Percentiles rank a stretch among this genome's conserved stretches.
These are phyloP conservation scores for Boletus fagicola DNA, from an alignment of 768 basidiomycete genomes.

Conservation along the genomic window DNA sequence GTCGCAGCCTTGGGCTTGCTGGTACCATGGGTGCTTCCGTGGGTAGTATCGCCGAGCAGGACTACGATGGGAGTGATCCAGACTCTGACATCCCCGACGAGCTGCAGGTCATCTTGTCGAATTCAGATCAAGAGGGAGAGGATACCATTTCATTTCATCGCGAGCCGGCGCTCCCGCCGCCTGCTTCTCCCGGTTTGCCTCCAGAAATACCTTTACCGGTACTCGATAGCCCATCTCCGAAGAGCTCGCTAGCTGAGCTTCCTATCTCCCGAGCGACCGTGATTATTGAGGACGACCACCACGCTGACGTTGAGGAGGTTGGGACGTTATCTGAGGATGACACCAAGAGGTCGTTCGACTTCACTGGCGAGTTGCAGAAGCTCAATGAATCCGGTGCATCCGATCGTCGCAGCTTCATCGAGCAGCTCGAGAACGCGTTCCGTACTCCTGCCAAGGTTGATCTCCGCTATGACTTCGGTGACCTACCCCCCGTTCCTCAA, in stretches of 20 bases:
- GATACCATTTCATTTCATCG: slow-evolving; percentile 40
- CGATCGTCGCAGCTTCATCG: slow-evolving; percentile 73
- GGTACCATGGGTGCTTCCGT: slow-evolving; percentile 69
- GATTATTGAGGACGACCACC: slow-evolving; percentile 44
- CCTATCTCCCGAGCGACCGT: slow-evolving; percentile 46
- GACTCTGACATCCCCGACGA: slow-evolving; percentile 84
- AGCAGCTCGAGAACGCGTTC: slow-evolving; percentile 80
- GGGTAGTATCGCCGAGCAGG: slow-evolving; percentile 44
- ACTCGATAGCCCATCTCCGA: slow-evolving; percentile 8
- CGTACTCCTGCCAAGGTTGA: slow-evolving; percentile 71
- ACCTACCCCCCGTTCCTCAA: slow-evolving; percentile 53
- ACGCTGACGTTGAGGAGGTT: slow-evolving; percentile 41
- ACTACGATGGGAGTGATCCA: slow-evolving; percentile 55
- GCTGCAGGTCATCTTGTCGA: slow-evolving; percentile 57
- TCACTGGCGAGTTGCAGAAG: slow-evolving; percentile 72
- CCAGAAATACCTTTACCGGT: slow-evolving; percentile 41
- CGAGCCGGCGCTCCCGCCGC: neutral
- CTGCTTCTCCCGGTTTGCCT: slow-evolving; percentile 43
- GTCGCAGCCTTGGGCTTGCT: slow-evolving; percentile 57
- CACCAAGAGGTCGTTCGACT: slow-evolving; percentile 81
- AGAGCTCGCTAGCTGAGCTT: slow-evolving; percentile 21
- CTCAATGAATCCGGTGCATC: slow-evolving; percentile 69
- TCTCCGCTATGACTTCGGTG: slow-evolving; percentile 47
- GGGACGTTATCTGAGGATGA: slow-evolving; percentile 53
- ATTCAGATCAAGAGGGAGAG: slow-evolving; percentile 39